A percentile compares a stretch with the other conserved stretches of the same genome.
Evolutionary conservation across 345 rosid species (phyloP).

Genomic region (Nephelium lappaceum): DNA sequence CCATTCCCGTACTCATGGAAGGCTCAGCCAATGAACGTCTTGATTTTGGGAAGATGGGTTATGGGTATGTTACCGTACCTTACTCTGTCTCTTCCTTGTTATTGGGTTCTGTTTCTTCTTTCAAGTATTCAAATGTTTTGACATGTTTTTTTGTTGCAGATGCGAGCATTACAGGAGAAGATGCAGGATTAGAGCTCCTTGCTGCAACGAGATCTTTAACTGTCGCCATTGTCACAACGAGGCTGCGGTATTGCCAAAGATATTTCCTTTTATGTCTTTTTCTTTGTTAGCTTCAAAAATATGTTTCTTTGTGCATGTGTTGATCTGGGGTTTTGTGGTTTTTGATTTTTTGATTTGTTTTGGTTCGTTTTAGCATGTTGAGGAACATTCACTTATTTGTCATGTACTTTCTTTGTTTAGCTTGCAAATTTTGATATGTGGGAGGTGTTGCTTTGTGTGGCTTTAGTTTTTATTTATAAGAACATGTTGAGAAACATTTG

Average conservation of each 20-base stretch:
- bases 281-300: background rate
- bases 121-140: background rate
- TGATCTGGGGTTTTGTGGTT: background rate
- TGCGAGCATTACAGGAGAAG: conserved; percentile 95
- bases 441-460: conserved; percentile 8
- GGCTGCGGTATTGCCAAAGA: conserved; percentile 48
- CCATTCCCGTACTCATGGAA: conserved; percentile 60
- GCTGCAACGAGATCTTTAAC: conserved; percentile 86
- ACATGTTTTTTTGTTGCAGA: conserved; percentile 32
- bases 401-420: background rate
- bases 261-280: background rate
- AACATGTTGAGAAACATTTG: background rate
- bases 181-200: conserved; percentile 89
- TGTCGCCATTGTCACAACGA: conserved; percentile 99
- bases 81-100: background rate
- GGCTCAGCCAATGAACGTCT: conserved; percentile 67
- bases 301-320: background rate
- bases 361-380: background rate
- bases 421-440: conserved; percentile 2
- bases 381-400: background rate
- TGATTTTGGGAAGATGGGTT: conserved; percentile 91
- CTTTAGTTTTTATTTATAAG: conserved; percentile 1
- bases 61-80: conserved; percentile 49
- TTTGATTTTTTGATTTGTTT: background rate
- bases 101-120: background rate